Percentiles rank a stretch among this genome's conserved stretches.
These are phyloP conservation scores for Haplosporangium sp. DNA, from an alignment of 371 early-diverging fungal species.

Conservation along the genomic window DNA sequence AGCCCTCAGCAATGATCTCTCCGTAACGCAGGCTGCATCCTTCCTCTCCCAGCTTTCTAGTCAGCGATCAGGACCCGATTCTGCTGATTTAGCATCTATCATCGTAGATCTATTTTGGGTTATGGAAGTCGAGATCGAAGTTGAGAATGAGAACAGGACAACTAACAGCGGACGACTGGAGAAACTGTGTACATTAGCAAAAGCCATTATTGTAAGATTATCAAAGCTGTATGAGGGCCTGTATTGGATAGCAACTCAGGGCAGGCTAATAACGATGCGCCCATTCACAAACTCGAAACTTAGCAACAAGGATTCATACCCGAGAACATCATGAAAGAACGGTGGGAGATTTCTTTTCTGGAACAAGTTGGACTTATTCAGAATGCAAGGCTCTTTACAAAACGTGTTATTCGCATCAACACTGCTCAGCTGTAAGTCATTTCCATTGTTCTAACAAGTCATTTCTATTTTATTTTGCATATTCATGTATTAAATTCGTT, in stretches of 20 bases:
- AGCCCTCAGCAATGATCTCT: slow-evolving; percentile 7
- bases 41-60: slow-evolving; percentile 18
- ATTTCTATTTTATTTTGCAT: too few species aligned
- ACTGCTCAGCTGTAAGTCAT: slow-evolving; percentile 70
- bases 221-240: background rate
- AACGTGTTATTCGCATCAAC: slow-evolving; percentile 73
- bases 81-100: slow-evolving; percentile 15
- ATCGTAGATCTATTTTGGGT: slow-evolving; percentile 47
- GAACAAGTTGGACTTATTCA: slow-evolving; percentile 65
- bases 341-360: slow-evolving; percentile 58
- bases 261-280: too few species aligned
- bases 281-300: too few species aligned
- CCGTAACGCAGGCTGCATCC: slow-evolving; percentile 5
- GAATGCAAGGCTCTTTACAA: slow-evolving; percentile 61
- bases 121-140: slow-evolving; percentile 34
- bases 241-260: background rate
- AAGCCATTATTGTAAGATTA: slow-evolving; percentile 35
- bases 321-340: slow-evolving; percentile 38
- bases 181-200: slow-evolving; percentile 16
- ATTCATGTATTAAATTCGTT: too few species aligned
- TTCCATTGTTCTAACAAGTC: too few species aligned
- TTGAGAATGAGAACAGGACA: background rate
- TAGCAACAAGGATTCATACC: slow-evolving; percentile 38
- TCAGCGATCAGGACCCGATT: background rate
- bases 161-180: slow-evolving; percentile 2